Evolutionary conservation across 2,329 filamentous ascomycete genomes (phyloP).

Genomic region (Paraphoma chrysanthemicola): DNA sequence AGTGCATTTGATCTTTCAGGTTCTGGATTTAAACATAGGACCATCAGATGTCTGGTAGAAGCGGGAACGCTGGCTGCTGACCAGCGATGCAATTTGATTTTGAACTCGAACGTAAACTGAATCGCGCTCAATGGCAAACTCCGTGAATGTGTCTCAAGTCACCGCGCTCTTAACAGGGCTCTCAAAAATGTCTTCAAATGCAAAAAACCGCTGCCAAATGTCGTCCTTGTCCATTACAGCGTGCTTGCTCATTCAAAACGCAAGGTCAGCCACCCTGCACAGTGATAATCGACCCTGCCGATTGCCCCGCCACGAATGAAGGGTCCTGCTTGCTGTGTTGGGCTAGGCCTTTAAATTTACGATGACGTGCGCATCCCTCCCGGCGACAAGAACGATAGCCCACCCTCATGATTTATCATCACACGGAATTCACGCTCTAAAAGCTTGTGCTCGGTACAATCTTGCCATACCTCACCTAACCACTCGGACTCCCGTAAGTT

Average conservation of each 20-base stretch:
- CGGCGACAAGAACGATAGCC: slow-evolving; percentile 2
- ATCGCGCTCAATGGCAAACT: too few relatives aligned
- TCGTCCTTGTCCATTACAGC: too few relatives aligned
- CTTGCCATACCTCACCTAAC: slow-evolving; percentile 19
- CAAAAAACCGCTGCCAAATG: too few relatives aligned
- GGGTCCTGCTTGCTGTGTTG: slow-evolving; percentile 13
- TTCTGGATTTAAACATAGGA: not conserved
- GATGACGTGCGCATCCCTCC: slow-evolving; percentile 1
- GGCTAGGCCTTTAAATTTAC: slow-evolving; percentile 1
- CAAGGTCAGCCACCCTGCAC: too few relatives aligned
- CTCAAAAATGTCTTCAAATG: too few relatives aligned
- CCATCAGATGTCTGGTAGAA: not conserved
- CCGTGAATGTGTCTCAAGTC: too few relatives aligned
- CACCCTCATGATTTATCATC: slow-evolving; percentile 33
- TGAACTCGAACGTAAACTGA: too few relatives aligned
- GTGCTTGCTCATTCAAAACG: too few relatives aligned
- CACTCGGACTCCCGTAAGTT: slow-evolving; percentile 34
- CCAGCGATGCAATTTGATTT: not conserved
- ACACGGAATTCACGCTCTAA: slow-evolving; percentile 9
- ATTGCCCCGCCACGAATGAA: not conserved
- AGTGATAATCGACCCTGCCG: not conserved
- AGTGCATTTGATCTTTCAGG: not conserved
- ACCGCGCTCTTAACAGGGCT: too few relatives aligned
- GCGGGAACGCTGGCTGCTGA: not conserved
- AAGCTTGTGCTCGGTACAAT: slow-evolving; percentile 12